Base-by-base conservation (phyloP, 129 eudicot species). In the Lonicera japonica region DNA sequence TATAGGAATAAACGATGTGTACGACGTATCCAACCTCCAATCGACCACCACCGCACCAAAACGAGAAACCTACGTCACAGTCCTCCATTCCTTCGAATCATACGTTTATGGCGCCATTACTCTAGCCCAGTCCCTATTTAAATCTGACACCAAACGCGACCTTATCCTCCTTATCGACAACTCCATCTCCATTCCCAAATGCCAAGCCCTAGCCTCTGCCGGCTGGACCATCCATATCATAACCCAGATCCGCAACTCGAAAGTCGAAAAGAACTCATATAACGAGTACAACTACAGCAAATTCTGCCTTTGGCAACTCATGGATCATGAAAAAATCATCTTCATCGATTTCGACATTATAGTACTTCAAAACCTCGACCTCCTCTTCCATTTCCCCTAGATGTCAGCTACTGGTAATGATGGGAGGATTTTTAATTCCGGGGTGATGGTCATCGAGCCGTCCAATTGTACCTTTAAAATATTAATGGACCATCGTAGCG, bases 241-340 rank as follows among this genome's bases (percentile, higher is more conserved):
- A 58, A 69, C 68, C 23, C 75, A 96, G 23, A 91, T 91, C 67
- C 80, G 96, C 12, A 91, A 87, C 84, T 95, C 98, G 0, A 70
- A 70, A 4, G 98, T 96, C n/a, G 86, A 80, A 19, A 87, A 77
- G 2, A 16, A 71, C 62, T n/a, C 95, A 1, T 91, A 87, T 73
- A 91, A 91, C 24, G 95, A 91, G 67, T 91, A 82, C 72, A 91
- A 91, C 70, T 91, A 91, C 58, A 79, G 86, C 82, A 91, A 91
- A 71, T 84, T 91, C 66, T 71, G 98, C 9, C 54, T 91, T 2
- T 87, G 98, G 98, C 98, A 91, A 51, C 86, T 91, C 55, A 82
- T 84, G 0, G 96, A 87, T 36, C 87, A 87, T 47, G 78, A 72
- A 54, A 87, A 87, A 25, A 65, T 91, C 71, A 74, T 91, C 50